Evolutionary conservation across 106 monocot species (phyloP), one percentile per base, ranked within the genome.

Genomic region (Acorus calamus): DNA sequence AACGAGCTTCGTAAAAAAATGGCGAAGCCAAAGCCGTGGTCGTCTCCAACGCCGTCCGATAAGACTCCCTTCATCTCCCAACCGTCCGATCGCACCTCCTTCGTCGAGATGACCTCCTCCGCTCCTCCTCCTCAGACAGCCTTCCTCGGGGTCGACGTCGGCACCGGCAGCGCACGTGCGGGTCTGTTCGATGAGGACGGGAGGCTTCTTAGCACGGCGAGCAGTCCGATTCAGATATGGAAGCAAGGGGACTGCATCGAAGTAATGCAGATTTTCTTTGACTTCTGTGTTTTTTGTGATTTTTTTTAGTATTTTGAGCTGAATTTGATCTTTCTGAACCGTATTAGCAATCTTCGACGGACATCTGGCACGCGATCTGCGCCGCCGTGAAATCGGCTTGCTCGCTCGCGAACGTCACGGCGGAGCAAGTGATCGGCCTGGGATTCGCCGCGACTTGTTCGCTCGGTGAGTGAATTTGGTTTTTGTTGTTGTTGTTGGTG

Each of bases 181-280:
- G 94, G 94, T 74, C 14, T 94, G 44, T 89, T 94, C 63, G 75
- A 86, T 71, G 79, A 75, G 8, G 42, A 77, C 5, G 89, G 90
- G 1, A 98, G 51, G 73, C 69, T 98, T 28, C 72, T 98, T 70
- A 70, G 91, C 6, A 74, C 88, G 4, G 66, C 91, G 14, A 98
- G 80, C 58, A 98, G 96, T 62, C 83, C 96, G n/a, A 98, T 91
- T 66, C 96, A 98, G 54, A 98, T 98, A 67, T 98, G 96, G 96
- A 98, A 83, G 74, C 87, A 91, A 42, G 73, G 80, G 42, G 68
- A 85, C 48, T 91, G 91, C 57, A 81, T 83, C 51, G 96, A 96
- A 87, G 96, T 94, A 80, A 10, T 11, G 68, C 54, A 45, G 44
- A 5, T 44, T 56, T 11, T 43, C 5, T 5, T 2, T 53, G 7